Evolutionary conservation across 306 rosid genomes (phyloP), one percentile per base, ranked within the genome.

Genomic region (Dalbergia cultrata): DNA sequence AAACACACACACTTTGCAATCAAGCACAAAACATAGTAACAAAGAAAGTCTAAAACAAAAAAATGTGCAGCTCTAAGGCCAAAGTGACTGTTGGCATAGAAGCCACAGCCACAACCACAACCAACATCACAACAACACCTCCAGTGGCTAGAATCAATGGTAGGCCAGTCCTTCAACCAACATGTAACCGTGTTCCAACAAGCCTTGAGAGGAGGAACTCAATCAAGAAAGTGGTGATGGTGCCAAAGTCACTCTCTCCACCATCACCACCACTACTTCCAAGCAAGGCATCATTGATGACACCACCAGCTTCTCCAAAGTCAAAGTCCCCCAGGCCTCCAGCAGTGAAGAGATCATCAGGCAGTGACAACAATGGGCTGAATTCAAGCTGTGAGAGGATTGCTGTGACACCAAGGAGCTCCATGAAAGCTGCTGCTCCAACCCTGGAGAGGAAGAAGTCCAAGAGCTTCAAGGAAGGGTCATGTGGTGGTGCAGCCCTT

Each of bases 91-190:
- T 87, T 37, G 91, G 88, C 78, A 65, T 91, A 78, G 90, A 85
- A 67, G 53, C 76, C 81, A 13, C 85, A 10, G 31, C 31, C 31
- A 22, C 26, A 26, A 26, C 31, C 31, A 7, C 81, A 13, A 43
- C 64, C 8, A 67, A 84, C 79, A 12, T 75, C 77, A 8, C 80
- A 7, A 18, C 85, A 6, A 70, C 35, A 5, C 87, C 90, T 6
- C 59, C 80, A 0, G 89, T 88, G 21, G 82, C 95, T 3, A 85
- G 88, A 70, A 87, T 90, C 90, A 90, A 90, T 45, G 93, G 97
- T 75, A 84, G 97, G 41, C 92, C 89, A 1, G 97, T 93, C 53
- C 97, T 96, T 76, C 99, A 96, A 74, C 99, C 98, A 10, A 92
- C 94, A 16, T 88, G 93, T 34, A 95, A 93, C 61, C 88, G 92